A percentile compares a stretch with the other conserved stretches of the same genome.
Conservation (phyloP, 1,139 yeast genomes). For the Zygosaccharomyces pseudobailii region DNA sequence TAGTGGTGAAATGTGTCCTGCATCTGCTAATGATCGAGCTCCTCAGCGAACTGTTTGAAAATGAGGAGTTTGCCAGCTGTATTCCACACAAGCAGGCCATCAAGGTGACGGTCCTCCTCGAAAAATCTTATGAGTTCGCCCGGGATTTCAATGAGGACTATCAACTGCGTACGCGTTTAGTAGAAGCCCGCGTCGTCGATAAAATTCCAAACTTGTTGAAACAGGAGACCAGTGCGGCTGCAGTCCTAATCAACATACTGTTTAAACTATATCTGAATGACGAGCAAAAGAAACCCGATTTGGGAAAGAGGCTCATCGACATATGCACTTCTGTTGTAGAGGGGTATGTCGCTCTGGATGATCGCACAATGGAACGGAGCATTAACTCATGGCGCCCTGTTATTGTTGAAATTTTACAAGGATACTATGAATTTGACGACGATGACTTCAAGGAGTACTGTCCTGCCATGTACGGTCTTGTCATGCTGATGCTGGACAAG, state of each 20-base stretch:
- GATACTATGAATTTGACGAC: slow-evolving; percentile 71
- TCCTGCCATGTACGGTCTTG: slow-evolving; percentile 62
- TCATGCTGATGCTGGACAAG: slow-evolving; percentile 63
- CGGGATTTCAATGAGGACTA: slow-evolving; percentile 83
- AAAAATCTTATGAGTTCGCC: slow-evolving; percentile 74
- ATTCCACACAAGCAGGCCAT: slow-evolving; percentile 65
- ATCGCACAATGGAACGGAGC: slow-evolving; percentile 70
- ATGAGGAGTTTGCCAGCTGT: slow-evolving; percentile 60
- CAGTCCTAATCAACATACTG: slow-evolving; percentile 76
- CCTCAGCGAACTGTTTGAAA: slow-evolving; percentile 67
- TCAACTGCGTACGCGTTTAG: slow-evolving; percentile 75
- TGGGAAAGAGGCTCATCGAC: slow-evolving; percentile 58
- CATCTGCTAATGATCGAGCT: slow-evolving; percentile 87
- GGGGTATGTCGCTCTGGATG: slow-evolving; percentile 69
- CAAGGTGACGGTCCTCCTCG: slow-evolving; percentile 54
- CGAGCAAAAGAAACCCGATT: slow-evolving; percentile 38
- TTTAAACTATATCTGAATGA: slow-evolving; percentile 77
- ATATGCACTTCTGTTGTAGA: slow-evolving; percentile 66
- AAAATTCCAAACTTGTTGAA: slow-evolving; percentile 85
- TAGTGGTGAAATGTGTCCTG: slow-evolving; percentile 87
- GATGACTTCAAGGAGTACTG: slow-evolving; percentile 64
- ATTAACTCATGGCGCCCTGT: slow-evolving; percentile 89
- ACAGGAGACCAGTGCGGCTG: slow-evolving; percentile 88
- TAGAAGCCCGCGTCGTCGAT: slow-evolving; percentile 91
- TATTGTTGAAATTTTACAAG: slow-evolving; percentile 78